phyloP scores from a whole-genome alignment of 2,329 filamentous ascomycete species.

The Aspergillus sp. region DNA sequence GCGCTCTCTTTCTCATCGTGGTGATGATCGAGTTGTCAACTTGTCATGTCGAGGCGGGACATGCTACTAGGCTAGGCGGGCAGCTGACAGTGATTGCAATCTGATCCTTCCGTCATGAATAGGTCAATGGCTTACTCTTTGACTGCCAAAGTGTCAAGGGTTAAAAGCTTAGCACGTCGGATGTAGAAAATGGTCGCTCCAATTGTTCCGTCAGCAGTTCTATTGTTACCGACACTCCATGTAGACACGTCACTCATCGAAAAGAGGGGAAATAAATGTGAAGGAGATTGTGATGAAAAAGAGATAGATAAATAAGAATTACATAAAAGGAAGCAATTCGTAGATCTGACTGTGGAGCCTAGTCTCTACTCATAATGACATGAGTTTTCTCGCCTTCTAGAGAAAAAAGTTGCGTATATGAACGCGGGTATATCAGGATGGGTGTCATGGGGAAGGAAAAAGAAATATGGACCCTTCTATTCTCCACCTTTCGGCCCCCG shows the following conservation, averaged over 20 bases:
- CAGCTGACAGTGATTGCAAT: too few species aligned
- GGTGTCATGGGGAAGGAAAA: not conserved
- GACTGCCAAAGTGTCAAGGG: too few species aligned
- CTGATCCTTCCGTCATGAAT: too few species aligned
- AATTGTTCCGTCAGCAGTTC: not conserved
- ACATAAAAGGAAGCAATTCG: not conserved
- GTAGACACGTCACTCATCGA: not conserved
- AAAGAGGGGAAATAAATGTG: not conserved
- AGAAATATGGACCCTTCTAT: not conserved
- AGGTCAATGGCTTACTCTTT: too few species aligned
- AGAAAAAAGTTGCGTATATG: not conserved
- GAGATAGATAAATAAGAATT: not conserved
- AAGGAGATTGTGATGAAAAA: not conserved
- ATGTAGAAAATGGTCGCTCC: too few species aligned
- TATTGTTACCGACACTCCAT: not conserved
- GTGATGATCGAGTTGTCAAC: not conserved
- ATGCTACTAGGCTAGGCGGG: not conserved
- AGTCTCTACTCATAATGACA: not conserved
- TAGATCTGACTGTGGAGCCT: not conserved
- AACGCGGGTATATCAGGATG: conserved; percentile 8
- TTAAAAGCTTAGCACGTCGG: too few species aligned
- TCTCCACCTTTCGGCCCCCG: conserved; percentile 23
- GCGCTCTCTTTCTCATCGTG: not conserved
- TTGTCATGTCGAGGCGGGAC: not conserved
- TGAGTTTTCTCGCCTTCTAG: not conserved